Conservation (phyloP, 2,329 filamentous ascomycete genomes). For the Cladosporium sp. region DNA sequence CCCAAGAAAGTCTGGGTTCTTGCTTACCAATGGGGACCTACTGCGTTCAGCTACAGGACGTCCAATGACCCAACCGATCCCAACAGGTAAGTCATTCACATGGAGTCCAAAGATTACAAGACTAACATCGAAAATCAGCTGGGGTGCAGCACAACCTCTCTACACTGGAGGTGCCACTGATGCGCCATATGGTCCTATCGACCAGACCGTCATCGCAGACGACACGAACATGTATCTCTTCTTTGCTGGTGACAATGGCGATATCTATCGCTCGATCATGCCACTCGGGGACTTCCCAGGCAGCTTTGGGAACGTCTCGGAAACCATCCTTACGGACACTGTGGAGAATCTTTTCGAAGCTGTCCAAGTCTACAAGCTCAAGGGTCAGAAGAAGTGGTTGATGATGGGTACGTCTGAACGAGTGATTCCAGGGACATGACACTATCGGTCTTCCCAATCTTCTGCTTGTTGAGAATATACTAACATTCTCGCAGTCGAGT, state of each 20-base stretch:
- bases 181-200: slow-evolving; percentile 58
- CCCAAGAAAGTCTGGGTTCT: slow-evolving; percentile 65
- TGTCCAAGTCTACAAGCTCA: slow-evolving; percentile 64
- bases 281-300: slow-evolving; percentile 62
- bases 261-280: slow-evolving; percentile 65
- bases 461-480: not conserved
- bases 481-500: slow-evolving; percentile 50
- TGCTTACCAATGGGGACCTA: slow-evolving; percentile 63
- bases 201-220: slow-evolving; percentile 66
- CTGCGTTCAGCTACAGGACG: slow-evolving; percentile 61
- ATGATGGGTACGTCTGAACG: slow-evolving; percentile 55
- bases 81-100: slow-evolving; percentile 57
- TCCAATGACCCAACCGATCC: slow-evolving; percentile 58
- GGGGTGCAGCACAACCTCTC: slow-evolving; percentile 50
- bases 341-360: slow-evolving; percentile 64
- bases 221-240: slow-evolving; percentile 64
- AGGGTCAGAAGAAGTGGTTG: slow-evolving; percentile 56
- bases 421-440: not conserved
- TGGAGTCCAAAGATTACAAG: slow-evolving; percentile 30
- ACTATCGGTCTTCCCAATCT: not conserved
- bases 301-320: slow-evolving; percentile 55
- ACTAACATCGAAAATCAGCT: slow-evolving; percentile 16
- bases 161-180: slow-evolving; percentile 48
- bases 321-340: slow-evolving; percentile 54
- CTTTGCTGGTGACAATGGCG: slow-evolving; percentile 67